Conservation (phyloP, 352 stramenopile species). For the Elongisporangium prolatum region DNA sequence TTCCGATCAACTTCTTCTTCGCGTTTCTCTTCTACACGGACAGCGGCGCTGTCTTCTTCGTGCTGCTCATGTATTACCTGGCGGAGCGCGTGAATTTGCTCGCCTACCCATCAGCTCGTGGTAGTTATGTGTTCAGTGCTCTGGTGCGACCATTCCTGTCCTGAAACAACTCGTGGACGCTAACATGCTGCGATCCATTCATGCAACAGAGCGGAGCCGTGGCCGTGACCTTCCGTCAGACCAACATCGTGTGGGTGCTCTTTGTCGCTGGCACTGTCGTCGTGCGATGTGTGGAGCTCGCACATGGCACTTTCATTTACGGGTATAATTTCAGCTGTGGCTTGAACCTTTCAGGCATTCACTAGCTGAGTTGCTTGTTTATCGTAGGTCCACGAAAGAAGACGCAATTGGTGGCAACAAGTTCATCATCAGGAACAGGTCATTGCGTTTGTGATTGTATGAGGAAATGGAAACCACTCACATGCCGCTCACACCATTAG, state of each 20-base stretch:
- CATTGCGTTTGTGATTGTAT: not conserved
- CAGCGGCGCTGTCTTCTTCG: constrained; percentile 78
- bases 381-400: constrained; percentile 30
- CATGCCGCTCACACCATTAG: constrained; percentile 8
- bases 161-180: not conserved
- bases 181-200: constrained; percentile 7
- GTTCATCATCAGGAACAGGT: constrained; percentile 30
- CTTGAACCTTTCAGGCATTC: not conserved
- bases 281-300: constrained; percentile 64
- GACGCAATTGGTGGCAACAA: constrained; percentile 12
- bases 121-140: constrained; percentile 55
- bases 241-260: constrained; percentile 88
- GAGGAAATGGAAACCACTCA: not conserved
- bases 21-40: constrained; percentile 91
- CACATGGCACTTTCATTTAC: constrained; percentile 65
- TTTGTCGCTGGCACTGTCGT: constrained; percentile 80
- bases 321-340: constrained; percentile 23
- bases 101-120: constrained; percentile 20
- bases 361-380: not conserved
- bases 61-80: constrained; percentile 79
- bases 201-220: constrained; percentile 47
- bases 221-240: constrained; percentile 87
- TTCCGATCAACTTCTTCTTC: constrained; percentile 87
- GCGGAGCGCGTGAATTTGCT: constrained; percentile 46
- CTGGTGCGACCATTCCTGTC: constrained; percentile 25